Evolutionary conservation across 371 early-diverging fungal genomes (phyloP).

Genomic region (Mucor saturninus): DNA sequence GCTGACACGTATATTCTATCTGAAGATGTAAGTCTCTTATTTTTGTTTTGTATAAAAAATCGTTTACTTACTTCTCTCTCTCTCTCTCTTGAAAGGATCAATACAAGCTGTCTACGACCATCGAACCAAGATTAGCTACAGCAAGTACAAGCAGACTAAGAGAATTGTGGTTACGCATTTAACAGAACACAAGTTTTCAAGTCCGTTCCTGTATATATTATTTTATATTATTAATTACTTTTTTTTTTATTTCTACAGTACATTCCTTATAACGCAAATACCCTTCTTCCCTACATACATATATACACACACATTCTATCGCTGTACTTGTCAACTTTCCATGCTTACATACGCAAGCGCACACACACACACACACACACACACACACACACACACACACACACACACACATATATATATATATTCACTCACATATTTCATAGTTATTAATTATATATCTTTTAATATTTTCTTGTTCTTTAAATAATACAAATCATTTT

Average conservation of each 20-base stretch:
- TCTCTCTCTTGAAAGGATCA: slow-evolving; percentile 32
- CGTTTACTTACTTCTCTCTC: no score
- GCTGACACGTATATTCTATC: slow-evolving; percentile 48
- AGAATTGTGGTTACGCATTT: slow-evolving; percentile 31
- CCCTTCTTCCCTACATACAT: not conserved
- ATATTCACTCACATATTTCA: no score
- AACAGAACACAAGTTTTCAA: slow-evolving; percentile 2
- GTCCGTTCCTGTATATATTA: not conserved
- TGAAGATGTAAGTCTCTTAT: slow-evolving; percentile 42
- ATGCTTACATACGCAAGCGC: not conserved
- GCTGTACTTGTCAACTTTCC: not conserved
- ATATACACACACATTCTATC: not conserved
- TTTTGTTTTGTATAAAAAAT: no score
- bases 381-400: no score
- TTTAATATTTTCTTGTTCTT: no score
- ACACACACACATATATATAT: no score
- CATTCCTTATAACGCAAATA: not conserved
- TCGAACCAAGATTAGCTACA: slow-evolving; percentile 38
- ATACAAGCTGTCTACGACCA: slow-evolving; percentile 38
- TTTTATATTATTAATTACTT: not conserved
- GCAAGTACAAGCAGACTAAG: slow-evolving; percentile 31
- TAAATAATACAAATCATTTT: no score
- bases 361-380: no score
- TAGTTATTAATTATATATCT: no score
- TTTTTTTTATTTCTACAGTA: not conserved